A percentile compares a stretch with the other conserved stretches of the same genome.
Conservation (phyloP, 257 asterid species). For the Lantana camara region DNA sequence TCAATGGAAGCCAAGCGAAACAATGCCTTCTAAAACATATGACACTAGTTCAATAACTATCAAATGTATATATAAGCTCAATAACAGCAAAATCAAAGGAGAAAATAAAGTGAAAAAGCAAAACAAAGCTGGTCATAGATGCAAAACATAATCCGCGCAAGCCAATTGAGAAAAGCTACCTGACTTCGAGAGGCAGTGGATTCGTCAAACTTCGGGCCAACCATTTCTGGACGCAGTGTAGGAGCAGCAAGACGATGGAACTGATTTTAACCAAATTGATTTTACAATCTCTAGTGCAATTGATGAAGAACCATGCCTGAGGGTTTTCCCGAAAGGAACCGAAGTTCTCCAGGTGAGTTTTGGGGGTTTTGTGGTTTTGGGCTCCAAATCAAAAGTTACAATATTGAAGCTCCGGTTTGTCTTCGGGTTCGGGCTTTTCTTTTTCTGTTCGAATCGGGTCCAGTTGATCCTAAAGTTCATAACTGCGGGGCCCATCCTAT, state of each 20-base stretch:
- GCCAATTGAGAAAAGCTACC: constrained; percentile 34
- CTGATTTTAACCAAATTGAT: neutral
- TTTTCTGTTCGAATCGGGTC: too few relatives aligned
- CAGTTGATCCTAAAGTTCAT: too few relatives aligned
- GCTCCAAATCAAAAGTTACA: neutral
- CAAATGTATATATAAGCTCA: neutral
- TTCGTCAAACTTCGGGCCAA: constrained; percentile 43
- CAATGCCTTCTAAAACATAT: constrained; percentile 65
- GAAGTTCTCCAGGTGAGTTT: neutral
- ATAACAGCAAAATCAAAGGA: neutral
- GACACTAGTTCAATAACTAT: neutral
- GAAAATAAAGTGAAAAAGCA: neutral
- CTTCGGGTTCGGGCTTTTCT: too few relatives aligned
- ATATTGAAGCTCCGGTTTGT: too few relatives aligned
- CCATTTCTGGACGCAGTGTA: constrained; percentile 41
- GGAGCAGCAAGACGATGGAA: neutral
- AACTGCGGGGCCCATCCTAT: too few relatives aligned
- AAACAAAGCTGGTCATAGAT: neutral
- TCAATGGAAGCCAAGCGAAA: constrained; percentile 77
- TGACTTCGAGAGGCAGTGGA: constrained; percentile 42
- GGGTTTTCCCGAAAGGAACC: constrained; percentile 20
- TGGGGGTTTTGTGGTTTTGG: constrained; percentile 4
- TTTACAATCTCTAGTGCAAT: constrained; percentile 13
- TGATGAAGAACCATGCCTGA: neutral
- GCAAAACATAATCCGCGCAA: neutral